These are phyloP conservation scores for Podospora sp. DNA, from an alignment of 495 filamentous ascomycete species.

Conservation along the genomic window DNA sequence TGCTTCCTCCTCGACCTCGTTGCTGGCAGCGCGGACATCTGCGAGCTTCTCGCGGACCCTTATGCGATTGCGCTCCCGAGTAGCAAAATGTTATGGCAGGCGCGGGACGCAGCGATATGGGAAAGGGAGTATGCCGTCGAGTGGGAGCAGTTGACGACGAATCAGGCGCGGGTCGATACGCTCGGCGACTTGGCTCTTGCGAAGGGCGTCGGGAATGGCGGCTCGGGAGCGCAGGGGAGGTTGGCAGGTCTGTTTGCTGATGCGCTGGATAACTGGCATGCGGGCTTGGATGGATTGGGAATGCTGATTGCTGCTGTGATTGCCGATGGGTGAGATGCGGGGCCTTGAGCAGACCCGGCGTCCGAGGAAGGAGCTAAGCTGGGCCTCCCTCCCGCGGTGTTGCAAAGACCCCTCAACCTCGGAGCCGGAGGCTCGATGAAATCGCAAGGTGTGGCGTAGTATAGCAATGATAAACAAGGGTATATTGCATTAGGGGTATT, in stretches of 20 bases:
- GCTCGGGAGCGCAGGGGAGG: not conserved
- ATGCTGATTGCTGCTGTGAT: conserved; percentile 20
- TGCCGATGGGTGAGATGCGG: no score
- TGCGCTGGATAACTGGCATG: conserved; percentile 17
- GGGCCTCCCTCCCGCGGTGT: no score
- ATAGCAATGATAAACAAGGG: not conserved
- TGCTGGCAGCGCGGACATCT: conserved; percentile 1
- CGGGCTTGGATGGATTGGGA: conserved; percentile 13
- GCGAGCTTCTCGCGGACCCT: conserved; percentile 13
- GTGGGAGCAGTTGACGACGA: not conserved
- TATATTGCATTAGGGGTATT: not conserved
- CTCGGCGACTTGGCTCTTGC: conserved; percentile 15
- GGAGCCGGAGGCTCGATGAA: no score
- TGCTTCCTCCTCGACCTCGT: conserved; percentile 19
- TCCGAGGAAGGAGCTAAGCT: no score
- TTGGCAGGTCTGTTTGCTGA: not conserved
- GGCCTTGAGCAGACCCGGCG: no score
- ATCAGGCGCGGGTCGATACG: conserved; percentile 9
- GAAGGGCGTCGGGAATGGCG: not conserved
- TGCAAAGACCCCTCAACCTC: no score
- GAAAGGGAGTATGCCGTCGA: conserved; percentile 3
- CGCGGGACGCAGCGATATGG: conserved; percentile 2
- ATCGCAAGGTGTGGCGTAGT: no score
- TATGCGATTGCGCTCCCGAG: conserved; percentile 12
- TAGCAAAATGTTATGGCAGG: conserved; percentile 14